phyloP scores from a whole-genome alignment of 768 basidiomycete genomes.

The Suillus tomentosus region DNA sequence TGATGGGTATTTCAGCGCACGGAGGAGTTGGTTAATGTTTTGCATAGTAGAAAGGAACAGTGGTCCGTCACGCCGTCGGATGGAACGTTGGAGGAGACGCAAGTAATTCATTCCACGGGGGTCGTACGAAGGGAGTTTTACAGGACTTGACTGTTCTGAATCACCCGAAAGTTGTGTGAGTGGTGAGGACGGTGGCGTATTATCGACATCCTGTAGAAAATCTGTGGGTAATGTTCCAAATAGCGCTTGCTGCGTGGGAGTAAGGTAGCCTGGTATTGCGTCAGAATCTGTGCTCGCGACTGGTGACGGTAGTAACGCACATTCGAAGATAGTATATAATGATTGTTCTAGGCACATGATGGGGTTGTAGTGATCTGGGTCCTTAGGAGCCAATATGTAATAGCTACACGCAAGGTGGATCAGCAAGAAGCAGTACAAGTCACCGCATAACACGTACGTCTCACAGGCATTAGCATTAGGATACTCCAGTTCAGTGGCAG shows the following conservation, averaged over 20 bases:
- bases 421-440: constrained; percentile 1
- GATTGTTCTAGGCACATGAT: constrained; percentile 77
- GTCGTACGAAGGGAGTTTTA: constrained; percentile 30
- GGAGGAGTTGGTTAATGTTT: constrained; percentile 62
- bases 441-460: constrained; percentile 44
- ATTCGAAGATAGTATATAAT: constrained; percentile 71
- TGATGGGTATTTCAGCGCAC: constrained; percentile 64
- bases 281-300: constrained; percentile 11
- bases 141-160: constrained; percentile 36
- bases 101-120: constrained; percentile 43
- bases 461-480: constrained; percentile 72
- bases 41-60: constrained; percentile 65
- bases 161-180: constrained; percentile 29
- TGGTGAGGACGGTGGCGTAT: constrained; percentile 36
- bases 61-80: constrained; percentile 70
- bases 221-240: constrained; percentile 68
- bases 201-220: constrained; percentile 25
- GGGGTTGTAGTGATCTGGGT: constrained; percentile 86
- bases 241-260: constrained; percentile 58
- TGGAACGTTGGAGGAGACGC: constrained; percentile 67
- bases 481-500: constrained; percentile 75
- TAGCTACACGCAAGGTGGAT: constrained; percentile 47
- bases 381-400: constrained; percentile 76
- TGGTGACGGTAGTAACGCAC: constrained; percentile 36
- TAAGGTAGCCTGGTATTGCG: constrained; percentile 58